Conservation (phyloP, 176 grass and related monocot species). For the Stipa capillata region DNA sequence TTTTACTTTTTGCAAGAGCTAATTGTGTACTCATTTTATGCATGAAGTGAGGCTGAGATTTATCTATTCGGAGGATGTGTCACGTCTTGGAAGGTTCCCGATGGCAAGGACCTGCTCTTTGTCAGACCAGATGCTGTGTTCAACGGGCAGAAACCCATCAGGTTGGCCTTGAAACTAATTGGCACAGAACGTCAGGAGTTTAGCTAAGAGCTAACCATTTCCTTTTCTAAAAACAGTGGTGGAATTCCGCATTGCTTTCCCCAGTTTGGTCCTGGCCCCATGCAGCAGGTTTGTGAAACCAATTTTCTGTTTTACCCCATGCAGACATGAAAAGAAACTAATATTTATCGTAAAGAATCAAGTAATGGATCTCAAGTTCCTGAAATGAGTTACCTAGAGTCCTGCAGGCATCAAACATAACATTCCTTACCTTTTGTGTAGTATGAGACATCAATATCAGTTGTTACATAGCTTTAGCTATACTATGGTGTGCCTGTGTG, state of each 20-base stretch:
- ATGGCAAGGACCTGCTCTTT: slow-evolving; percentile 81
- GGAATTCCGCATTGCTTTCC: slow-evolving; percentile 99
- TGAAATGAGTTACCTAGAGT: not conserved
- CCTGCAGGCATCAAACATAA: not conserved
- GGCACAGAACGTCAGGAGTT: slow-evolving; percentile 9
- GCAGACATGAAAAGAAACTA: not conserved
- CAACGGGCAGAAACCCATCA: slow-evolving; percentile 93
- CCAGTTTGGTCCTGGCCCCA: slow-evolving; percentile 85
- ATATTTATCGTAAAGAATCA: slow-evolving; percentile 11
- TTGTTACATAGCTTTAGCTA: not conserved
- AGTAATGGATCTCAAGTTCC: not conserved
- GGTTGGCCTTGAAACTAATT: slow-evolving; percentile 28
- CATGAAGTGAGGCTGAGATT: slow-evolving; percentile 81
- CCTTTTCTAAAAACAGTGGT: slow-evolving; percentile 58
- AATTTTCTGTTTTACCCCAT: slow-evolving; percentile 8
- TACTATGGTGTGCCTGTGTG: not conserved
- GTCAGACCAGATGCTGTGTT: slow-evolving; percentile 94
- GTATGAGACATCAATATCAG: not conserved
- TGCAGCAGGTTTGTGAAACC: slow-evolving; percentile 63
- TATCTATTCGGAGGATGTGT: slow-evolving; percentile 85
- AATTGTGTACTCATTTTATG: slow-evolving; percentile 10
- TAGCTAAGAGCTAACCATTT: slow-evolving; percentile 9
- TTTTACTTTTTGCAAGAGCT: not conserved
- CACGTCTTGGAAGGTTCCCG: slow-evolving; percentile 82
- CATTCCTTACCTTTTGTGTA: not conserved